Percentiles rank a stretch among this genome's conserved stretches.
Conservation (phyloP, 345 rosid genomes). For the Hypericum perforatum region DNA sequence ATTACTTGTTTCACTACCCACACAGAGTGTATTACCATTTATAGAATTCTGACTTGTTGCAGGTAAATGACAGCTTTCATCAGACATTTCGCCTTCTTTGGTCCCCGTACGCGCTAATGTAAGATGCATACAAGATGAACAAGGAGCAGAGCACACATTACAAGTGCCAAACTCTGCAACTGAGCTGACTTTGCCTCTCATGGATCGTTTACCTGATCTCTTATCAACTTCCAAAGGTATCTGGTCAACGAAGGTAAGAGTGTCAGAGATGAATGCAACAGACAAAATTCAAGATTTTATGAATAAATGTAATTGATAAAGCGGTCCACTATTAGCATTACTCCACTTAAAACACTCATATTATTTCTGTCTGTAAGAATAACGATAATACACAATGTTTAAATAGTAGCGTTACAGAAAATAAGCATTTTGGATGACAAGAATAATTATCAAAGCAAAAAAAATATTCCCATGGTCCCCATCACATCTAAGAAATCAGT, state of each 20-base stretch:
- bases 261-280: background rate
- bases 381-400: no score
- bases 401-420: no score
- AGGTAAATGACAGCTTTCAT: slow-evolving; percentile 47
- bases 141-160: slow-evolving; percentile 69
- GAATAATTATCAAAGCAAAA: no score
- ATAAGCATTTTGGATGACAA: no score
- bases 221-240: slow-evolving; percentile 26
- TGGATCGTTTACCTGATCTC: slow-evolving; percentile 29
- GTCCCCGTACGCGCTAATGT: slow-evolving; percentile 37
- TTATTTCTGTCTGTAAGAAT: no score
- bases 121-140: slow-evolving; percentile 77
- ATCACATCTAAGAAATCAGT: no score
- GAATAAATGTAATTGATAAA: background rate
- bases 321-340: no score
- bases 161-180: slow-evolving; percentile 68
- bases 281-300: background rate
- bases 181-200: slow-evolving; percentile 33
- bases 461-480: no score
- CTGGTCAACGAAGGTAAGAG: slow-evolving; percentile 20
- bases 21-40: slow-evolving; percentile 30
- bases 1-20: slow-evolving; percentile 58
- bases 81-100: slow-evolving; percentile 49
- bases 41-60: slow-evolving; percentile 51
- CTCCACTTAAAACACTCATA: no score